Evolutionary conservation across 129 eudicot genomes (phyloP), one percentile per base, ranked within the genome.

Genomic region (Escallonia rubra): DNA sequence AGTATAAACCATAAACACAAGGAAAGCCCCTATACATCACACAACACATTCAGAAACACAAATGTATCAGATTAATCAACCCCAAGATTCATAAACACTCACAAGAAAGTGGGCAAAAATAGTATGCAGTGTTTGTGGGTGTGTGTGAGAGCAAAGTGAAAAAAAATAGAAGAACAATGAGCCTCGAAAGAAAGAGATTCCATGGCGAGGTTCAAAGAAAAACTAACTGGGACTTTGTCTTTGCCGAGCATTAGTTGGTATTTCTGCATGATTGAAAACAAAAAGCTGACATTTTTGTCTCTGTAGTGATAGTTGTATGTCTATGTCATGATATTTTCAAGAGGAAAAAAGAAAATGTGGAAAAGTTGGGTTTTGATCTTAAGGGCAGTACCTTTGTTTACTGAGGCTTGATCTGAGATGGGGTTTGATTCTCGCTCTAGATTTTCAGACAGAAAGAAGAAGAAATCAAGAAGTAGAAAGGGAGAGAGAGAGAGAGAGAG

Each of bases 241-340:
- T 77, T 81, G 72, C 77, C 73, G 82, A 63, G 16, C 47, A 3
- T 11, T 72, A 52, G 46, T 47, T 13, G 45, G 46, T 60, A 42
- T 38, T 61, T 61, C 41, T 38, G 15, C 34, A 8, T 64, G 4
- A 62, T 13, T 12, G 40, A 48, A 62, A 65, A 65, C 67, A 51
- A 59, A 78, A 78, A 72, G 74, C 82, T 67, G 82, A 78, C 78
- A 78, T 72, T 34, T 23, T 61, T 61, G 65, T 41, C 65, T 41
- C 40, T 41, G 43, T 68, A 68, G 63, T 65, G 64, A 65, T 74
- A 58, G 57, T 48, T 79, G 34, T 23, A 23, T 23, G 34, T 74
- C 15, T 72, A 63, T 80, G 74, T 70, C 12, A 16, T 59, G 39
- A 68, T 50, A 4, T 50, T 50, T 50, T n/a, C 55, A 9, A 50